These are phyloP conservation scores for Coemansia sp. DNA, from an alignment of 192 early-diverging fungal genomes.

Conservation along the genomic window DNA sequence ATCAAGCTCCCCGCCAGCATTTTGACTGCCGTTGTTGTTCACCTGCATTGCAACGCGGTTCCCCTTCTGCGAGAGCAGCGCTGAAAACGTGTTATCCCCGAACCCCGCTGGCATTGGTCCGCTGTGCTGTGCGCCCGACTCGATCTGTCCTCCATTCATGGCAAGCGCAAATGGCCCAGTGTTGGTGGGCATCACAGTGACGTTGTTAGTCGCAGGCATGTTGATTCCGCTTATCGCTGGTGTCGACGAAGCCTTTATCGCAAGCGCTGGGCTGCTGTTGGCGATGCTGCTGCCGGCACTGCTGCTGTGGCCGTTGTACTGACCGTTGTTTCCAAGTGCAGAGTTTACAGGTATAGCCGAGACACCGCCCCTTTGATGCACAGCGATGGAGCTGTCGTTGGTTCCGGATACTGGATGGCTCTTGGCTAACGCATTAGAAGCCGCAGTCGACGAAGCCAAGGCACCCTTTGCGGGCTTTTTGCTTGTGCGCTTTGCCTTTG, in stretches of 20 bases:
- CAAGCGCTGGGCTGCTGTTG: constrained; percentile 25
- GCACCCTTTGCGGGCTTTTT: constrained; percentile 19
- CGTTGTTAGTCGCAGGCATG: background rate
- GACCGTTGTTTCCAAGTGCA: background rate
- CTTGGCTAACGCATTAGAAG: background rate
- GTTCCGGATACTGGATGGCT: background rate
- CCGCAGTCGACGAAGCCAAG: background rate
- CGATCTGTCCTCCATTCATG: constrained; percentile 4
- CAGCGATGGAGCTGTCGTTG: background rate
- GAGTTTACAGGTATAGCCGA: background rate
- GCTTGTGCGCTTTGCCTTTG: constrained; percentile 27
- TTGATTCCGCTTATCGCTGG: background rate
- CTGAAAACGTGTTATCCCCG: constrained; percentile 27
- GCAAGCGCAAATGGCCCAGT: background rate
- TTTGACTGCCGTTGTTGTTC: background rate
- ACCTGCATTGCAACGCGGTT: constrained; percentile 15
- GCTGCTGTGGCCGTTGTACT: constrained; percentile 6
- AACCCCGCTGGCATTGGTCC: background rate
- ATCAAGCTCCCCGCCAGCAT: constrained; percentile 1
- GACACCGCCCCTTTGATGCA: background rate
- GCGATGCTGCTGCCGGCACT: constrained; percentile 17
- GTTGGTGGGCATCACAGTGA: background rate
- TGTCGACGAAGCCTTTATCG: constrained; percentile 16
- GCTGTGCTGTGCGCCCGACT: constrained; percentile 8
- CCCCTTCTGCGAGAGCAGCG: constrained; percentile 29